Evolutionary conservation across 352 stramenopile genomes (phyloP).

Genomic region (Pythium utonaiense): DNA sequence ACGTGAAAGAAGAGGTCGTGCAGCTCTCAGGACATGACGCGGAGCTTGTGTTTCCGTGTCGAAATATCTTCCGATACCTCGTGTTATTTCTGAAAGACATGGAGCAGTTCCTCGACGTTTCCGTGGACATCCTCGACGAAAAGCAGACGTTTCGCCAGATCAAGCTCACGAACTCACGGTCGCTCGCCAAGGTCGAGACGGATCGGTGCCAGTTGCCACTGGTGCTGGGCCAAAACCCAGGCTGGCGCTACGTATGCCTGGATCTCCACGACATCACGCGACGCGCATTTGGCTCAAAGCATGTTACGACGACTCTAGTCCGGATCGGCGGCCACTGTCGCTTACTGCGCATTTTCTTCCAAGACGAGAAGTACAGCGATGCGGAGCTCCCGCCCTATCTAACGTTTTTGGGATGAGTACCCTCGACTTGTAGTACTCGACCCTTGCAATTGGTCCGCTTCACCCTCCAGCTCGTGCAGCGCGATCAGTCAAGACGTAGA

Average conservation of each 20-base stretch:
- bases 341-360: constrained; percentile 74
- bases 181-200: constrained; percentile 55
- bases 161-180: constrained; percentile 64
- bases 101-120: constrained; percentile 65
- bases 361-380: constrained; percentile 75
- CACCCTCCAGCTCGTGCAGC: too few species aligned
- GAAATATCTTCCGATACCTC: constrained; percentile 75
- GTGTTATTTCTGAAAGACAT: constrained; percentile 84
- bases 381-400: constrained; percentile 59
- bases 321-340: constrained; percentile 62
- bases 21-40: constrained; percentile 63
- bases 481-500: too few species aligned
- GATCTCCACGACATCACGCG: constrained; percentile 67
- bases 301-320: constrained; percentile 69
- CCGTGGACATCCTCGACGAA: constrained; percentile 69
- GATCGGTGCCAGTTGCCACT: constrained; percentile 58
- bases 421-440: too few species aligned
- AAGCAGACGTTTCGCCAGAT: constrained; percentile 62
- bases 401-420: constrained; percentile 54
- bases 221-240: constrained; percentile 32
- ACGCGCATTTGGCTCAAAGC: constrained; percentile 66
- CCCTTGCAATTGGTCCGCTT: too few species aligned
- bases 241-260: constrained; percentile 75
- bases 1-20: constrained; percentile 78
- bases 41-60: constrained; percentile 61